Percentiles rank a stretch among this genome's conserved stretches.
These are phyloP conservation scores for Amylostereum areolatum DNA, from an alignment of 1,284 basidiomycete genomes.

Conservation along the genomic window DNA sequence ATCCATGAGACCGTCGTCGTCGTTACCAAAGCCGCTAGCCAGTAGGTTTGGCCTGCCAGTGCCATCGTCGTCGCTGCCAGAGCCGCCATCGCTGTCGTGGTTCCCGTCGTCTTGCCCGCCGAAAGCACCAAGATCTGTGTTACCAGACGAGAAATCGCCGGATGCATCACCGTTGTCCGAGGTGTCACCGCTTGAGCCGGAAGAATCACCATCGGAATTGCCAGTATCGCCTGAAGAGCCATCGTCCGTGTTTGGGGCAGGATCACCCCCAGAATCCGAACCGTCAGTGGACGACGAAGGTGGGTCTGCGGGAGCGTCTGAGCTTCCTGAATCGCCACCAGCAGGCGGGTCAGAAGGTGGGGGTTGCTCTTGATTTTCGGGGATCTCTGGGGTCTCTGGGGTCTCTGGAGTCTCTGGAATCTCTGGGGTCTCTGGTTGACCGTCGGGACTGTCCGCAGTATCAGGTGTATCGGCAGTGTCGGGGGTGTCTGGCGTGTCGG, in stretches of 20 bases:
- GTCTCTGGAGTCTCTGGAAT: too few relatives aligned
- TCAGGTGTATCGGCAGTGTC: too few relatives aligned
- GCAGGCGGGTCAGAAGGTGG: too few relatives aligned
- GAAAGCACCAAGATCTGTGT: not conserved
- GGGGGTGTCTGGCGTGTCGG: too few relatives aligned
- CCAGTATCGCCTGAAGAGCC: not conserved
- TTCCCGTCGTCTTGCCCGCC: conserved; percentile 6
- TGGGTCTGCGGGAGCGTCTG: not conserved
- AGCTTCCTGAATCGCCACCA: too few relatives aligned
- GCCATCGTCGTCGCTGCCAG: conserved; percentile 18
- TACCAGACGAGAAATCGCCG: not conserved
- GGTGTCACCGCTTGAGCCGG: not conserved
- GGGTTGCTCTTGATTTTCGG: too few relatives aligned
- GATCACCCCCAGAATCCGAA: not conserved
- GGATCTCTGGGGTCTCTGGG: too few relatives aligned
- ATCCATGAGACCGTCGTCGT: not conserved
- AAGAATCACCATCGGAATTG: not conserved
- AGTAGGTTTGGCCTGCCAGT: conserved; percentile 18
- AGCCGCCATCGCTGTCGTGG: conserved; percentile 20
- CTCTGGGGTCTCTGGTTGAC: too few relatives aligned
- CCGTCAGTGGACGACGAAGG: not conserved
- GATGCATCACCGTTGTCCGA: not conserved
- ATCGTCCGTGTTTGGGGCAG: not conserved
- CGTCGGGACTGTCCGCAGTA: too few relatives aligned
- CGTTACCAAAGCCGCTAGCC: not conserved